A percentile compares a stretch with the other conserved stretches of the same genome.
Conservation (phyloP, 495 filamentous ascomycete species). For the Stereocaulon alpinum region DNA sequence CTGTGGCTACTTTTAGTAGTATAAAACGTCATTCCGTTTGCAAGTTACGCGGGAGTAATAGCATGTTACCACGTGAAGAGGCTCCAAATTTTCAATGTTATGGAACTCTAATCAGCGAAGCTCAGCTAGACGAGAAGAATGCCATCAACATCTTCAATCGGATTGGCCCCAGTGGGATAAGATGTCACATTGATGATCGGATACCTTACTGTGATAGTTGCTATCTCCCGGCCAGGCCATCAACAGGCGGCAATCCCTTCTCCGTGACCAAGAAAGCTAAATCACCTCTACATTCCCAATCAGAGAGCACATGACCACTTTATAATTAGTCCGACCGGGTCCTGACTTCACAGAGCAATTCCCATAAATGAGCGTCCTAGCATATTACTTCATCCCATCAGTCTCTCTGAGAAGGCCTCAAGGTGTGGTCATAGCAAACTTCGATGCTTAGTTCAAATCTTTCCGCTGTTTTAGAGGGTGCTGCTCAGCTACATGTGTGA, state of each 20-base stretch:
- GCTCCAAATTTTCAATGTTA: not conserved
- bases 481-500: not conserved
- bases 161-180: not conserved
- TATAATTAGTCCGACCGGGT: not conserved
- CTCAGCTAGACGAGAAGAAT: slow-evolving; percentile 2
- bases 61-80: slow-evolving; percentile 1
- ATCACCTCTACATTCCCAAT: not conserved
- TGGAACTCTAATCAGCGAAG: not conserved
- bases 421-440: not conserved
- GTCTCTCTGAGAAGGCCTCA: not conserved
- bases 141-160: not conserved
- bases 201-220: not conserved
- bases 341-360: too few relatives aligned
- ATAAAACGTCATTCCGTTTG: not conserved
- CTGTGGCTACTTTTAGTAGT: not conserved
- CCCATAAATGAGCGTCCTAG: not conserved
- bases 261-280: not conserved
- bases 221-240: not conserved
- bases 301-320: too few relatives aligned
- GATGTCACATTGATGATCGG: not conserved
- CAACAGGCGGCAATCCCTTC: not conserved
- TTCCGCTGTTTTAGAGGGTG: not conserved
- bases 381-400: not conserved
- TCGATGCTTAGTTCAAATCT: not conserved
- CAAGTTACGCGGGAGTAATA: not conserved